These are phyloP conservation scores for Bjerkandera adusta DNA, from an alignment of 1,284 basidiomycete species.

Conservation along the genomic window DNA sequence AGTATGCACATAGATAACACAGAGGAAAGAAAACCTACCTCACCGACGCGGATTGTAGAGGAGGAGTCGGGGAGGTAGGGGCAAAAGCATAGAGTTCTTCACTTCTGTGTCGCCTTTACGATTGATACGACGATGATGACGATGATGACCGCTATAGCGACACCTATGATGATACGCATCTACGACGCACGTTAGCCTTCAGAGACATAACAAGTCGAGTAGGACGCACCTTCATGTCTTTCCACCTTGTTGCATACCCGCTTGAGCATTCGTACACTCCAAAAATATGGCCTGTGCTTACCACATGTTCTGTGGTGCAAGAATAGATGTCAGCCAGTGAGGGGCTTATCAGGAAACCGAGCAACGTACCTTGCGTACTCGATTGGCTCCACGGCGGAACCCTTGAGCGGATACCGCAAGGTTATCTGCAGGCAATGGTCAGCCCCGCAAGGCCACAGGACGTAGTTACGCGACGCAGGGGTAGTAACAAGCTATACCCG, in stretches of 20 bases:
- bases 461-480: too few relatives aligned
- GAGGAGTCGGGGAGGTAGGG: slow-evolving; percentile 3
- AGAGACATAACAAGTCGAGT: neutral
- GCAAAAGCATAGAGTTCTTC: slow-evolving; percentile 13
- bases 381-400: slow-evolving; percentile 95
- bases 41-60: neutral
- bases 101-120: slow-evolving; percentile 73
- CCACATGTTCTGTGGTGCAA: slow-evolving; percentile 72
- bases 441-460: neutral
- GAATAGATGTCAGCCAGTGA: slow-evolving; percentile 23
- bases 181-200: slow-evolving; percentile 24
- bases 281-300: slow-evolving; percentile 39
- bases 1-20: slow-evolving; percentile 23
- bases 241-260: slow-evolving; percentile 68
- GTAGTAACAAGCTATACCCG: too few relatives aligned
- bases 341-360: neutral
- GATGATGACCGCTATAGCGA: slow-evolving; percentile 85
- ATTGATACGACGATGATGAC: slow-evolving; percentile 93
- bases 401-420: slow-evolving; percentile 98
- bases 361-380: slow-evolving; percentile 91
- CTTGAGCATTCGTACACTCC: slow-evolving; percentile 16
- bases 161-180: slow-evolving; percentile 90
- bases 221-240: slow-evolving; percentile 87
- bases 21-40: slow-evolving; percentile 5
- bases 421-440: slow-evolving; percentile 61